Base-by-base conservation (phyloP, 129 eudicot species). In the Lonicera japonica region DNA sequence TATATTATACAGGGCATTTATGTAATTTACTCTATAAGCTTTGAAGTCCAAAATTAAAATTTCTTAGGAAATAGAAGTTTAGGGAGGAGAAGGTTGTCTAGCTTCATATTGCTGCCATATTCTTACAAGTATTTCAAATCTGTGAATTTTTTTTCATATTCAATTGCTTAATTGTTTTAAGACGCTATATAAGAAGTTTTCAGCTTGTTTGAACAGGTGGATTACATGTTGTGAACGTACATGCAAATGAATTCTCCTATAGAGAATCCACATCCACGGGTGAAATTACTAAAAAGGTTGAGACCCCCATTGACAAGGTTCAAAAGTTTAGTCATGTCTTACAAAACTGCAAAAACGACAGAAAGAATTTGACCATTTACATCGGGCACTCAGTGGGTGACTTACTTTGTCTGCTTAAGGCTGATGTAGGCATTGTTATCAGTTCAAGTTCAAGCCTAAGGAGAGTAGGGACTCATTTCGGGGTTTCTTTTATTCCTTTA, bases 371-470 rank as follows among this genome's bases (percentile, higher is more conserved):
- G 24, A 82, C 80, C 3, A 60, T 94, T 21, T 88, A 94, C 63
- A 83, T 94, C 2, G 99, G 99, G 3, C 95, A 94, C 75, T 88
- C 99, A 8, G 85, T 94, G 20, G 96, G 99, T 15, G 99, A 94
- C 79, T 76, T 94, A 75, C 95, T 94, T 29, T 88, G 99, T 70
- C 82, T 94, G 63, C 87, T 94, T 2, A 75, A 88, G 70, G 96
- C 99, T 47, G 99, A 94, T 55, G 70, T 94, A 56, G 99, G 99
- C 40, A 88, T 94, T 34, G 99, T 94, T 47, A 25, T 94, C 1
- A 85, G 89, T 11, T 78, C 92, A 70, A 88, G 96, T 61, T 60
- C 83, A 58, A 94, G 95, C 75, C 80, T 94, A 5, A 71, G 79
- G 69, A 85, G 64, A 69, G 75, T 94, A 9, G 99, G 87, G 56